Base-by-base conservation (phyloP, 306 rosid species). In the Senna siamea region DNA sequence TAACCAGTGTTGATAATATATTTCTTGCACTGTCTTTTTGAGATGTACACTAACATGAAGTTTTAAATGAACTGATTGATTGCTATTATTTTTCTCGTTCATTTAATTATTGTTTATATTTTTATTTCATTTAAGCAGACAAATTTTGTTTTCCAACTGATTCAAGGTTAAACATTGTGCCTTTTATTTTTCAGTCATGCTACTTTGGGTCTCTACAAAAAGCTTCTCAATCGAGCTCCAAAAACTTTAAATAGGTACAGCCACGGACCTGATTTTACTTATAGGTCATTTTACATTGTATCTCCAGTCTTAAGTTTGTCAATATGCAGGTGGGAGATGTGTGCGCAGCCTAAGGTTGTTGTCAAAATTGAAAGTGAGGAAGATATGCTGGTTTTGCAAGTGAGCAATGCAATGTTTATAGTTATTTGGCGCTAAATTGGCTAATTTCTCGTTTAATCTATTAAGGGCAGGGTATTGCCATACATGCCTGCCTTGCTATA, bases 341-440 rank as follows among this genome's bases (percentile, higher is more conserved):
- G 91, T 37, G 97, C 90, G 0, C 98, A 94, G 71, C 98, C 98
- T 10, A 94, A 94, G 86, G 97, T 94, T 61, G 98, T 94, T 63
- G 85, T 94, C 47, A 94, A 94, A 84, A 90, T 89, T 55, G 98
- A 94, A 79, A 83, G 91, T 54, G 98, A 94, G 88, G 93, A 88
- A 73, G 96, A 91, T 75, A 89, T 94, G 94, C 84, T 94, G 55
- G 83, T 85, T 72, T 81, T 93, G 86, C 98, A 93, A 79, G 97
- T 91, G 32, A 83, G 88, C 66, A 44, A 62, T 44, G 88, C 66
- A 44, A 62, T 44, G 18, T 17, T 47, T 57, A 4, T 43, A 35
- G 69, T 5, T 53, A 46, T 53, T 48, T 74, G 35, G 32, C 47
- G 19, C 66, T 50, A 41, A 53, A 11, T 68, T 56, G 23, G 69